phyloP scores from a whole-genome alignment of 2,329 filamentous ascomycete species.

The Neonectria coccinea region DNA sequence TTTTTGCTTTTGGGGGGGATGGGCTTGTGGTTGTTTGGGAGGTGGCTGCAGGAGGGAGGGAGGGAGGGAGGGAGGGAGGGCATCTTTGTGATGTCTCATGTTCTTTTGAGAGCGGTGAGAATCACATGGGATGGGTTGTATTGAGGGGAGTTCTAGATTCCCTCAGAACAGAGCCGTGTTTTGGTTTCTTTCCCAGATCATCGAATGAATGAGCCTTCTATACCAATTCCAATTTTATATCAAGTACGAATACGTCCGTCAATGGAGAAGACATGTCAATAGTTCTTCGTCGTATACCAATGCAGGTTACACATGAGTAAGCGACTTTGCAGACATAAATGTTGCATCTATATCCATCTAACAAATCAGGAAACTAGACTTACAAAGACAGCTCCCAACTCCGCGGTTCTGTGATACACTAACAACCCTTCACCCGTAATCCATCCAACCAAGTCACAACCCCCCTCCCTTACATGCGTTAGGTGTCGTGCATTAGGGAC shows the following conservation, averaged over 20 bases:
- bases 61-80: neutral
- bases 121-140: neutral
- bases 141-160: neutral
- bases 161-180: neutral
- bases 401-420: conserved; percentile 11
- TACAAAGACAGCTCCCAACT: conserved; percentile 3
- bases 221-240: neutral
- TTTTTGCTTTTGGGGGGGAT: neutral
- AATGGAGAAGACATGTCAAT: neutral
- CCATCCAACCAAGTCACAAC: conserved; percentile 2
- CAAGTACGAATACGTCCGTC: neutral
- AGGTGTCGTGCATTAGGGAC: conserved; percentile 14
- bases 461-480: conserved; percentile 19
- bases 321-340: neutral
- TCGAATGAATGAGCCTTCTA: neutral
- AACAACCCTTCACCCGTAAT: conserved; percentile 2
- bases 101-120: neutral
- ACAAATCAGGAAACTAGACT: neutral
- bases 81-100: neutral
- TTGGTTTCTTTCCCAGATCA: neutral
- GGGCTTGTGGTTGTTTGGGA: neutral
- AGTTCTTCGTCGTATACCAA: neutral
- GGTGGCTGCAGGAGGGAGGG: conserved; percentile 1
- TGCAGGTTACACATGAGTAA: conserved; percentile 1
- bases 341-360: conserved; percentile 4